Evolutionary conservation across 1,139 yeast species (phyloP).

Genomic region (Zygosaccharomyces pseudobailii): DNA sequence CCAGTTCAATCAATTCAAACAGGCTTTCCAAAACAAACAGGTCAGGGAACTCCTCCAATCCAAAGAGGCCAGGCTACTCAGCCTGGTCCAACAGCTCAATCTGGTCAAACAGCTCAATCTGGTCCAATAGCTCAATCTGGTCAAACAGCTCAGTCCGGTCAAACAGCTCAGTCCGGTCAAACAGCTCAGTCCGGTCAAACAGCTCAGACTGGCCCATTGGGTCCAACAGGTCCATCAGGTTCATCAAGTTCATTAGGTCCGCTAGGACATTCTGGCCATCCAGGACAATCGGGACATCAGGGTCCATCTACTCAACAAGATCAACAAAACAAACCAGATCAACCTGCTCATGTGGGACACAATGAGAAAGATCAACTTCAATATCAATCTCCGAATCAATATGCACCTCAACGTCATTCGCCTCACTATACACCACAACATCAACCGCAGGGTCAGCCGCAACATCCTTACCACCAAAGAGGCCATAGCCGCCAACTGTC

Average conservation of each 20-base stretch:
- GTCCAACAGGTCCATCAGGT: not conserved
- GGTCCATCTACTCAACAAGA: not conserved
- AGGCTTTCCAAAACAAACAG: not conserved
- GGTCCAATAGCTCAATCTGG: no score
- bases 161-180: no score
- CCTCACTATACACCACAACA: constrained; percentile 2
- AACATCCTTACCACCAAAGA: not conserved
- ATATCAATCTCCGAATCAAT: not conserved
- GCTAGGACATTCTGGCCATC: not conserved
- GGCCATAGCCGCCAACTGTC: constrained; percentile 3
- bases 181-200: no score
- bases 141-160: no score
- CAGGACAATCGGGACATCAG: not conserved
- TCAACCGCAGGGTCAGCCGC: constrained; percentile 1
- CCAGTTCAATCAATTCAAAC: not conserved
- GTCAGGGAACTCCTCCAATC: no score
- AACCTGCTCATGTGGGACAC: not conserved
- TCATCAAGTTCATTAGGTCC: not conserved
- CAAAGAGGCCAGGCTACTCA: no score
- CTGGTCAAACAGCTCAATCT: not conserved
- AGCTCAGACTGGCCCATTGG: not conserved
- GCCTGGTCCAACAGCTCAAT: not conserved
- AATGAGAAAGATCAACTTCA: not conserved
- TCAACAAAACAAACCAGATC: not conserved
- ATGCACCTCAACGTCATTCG: not conserved